Evolutionary conservation across 768 basidiomycete genomes (phyloP).

Genomic region (Collybiopsis luxurians): DNA sequence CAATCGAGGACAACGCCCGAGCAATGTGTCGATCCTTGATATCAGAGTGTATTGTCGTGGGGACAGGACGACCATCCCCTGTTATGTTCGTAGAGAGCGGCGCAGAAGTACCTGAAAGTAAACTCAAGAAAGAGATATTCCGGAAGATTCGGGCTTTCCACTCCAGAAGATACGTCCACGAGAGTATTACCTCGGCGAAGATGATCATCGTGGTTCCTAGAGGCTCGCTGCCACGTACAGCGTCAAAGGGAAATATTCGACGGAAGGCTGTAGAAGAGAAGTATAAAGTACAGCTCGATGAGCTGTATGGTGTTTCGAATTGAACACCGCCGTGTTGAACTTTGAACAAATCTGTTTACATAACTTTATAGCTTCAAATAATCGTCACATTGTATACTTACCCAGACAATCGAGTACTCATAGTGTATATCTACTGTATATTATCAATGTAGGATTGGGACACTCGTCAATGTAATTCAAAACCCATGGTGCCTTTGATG

Average conservation of each 20-base stretch:
- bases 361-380: no score
- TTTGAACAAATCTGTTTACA: no score
- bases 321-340: no score
- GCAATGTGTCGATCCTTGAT: slow-evolving; percentile 62
- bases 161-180: slow-evolving; percentile 71
- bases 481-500: no score
- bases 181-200: slow-evolving; percentile 63
- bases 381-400: no score
- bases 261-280: slow-evolving; percentile 74
- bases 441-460: no score
- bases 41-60: slow-evolving; percentile 74
- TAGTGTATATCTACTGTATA: no score
- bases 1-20: slow-evolving; percentile 77
- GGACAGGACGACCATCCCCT: slow-evolving; percentile 75
- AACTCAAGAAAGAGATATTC: slow-evolving; percentile 68
- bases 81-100: slow-evolving; percentile 70
- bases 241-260: slow-evolving; percentile 83
- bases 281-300: slow-evolving; percentile 56
- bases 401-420: no score
- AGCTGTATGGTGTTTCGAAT: slow-evolving; percentile 37
- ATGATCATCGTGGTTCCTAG: slow-evolving; percentile 67
- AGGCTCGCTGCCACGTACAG: slow-evolving; percentile 67
- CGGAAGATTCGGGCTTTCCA: slow-evolving; percentile 76
- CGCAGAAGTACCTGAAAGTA: slow-evolving; percentile 48
- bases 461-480: no score